A percentile compares a stretch with the other conserved stretches of the same genome.
Evolutionary conservation across 2,329 filamentous ascomycete genomes (phyloP).

Genomic region (Epichloe baconii): DNA sequence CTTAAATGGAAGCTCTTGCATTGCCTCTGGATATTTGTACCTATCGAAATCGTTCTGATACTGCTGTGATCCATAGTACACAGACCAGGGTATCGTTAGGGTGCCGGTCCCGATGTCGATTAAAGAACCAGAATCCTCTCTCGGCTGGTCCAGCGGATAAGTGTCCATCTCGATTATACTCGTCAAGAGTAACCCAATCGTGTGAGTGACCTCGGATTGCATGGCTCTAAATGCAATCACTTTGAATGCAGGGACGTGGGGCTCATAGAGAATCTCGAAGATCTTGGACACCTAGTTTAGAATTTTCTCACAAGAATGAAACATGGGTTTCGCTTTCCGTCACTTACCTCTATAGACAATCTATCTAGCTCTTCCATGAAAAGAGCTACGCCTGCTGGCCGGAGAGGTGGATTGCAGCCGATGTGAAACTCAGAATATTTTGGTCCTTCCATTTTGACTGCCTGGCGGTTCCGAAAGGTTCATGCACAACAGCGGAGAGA

Average conservation of each 20-base stretch:
- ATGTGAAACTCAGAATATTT: constrained; percentile 19
- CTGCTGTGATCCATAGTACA: not conserved
- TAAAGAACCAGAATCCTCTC: not conserved
- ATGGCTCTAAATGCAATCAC: constrained; percentile 9
- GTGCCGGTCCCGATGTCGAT: not conserved
- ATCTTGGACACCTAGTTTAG: constrained; percentile 7
- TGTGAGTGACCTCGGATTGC: constrained; percentile 8
- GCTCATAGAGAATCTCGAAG: constrained; percentile 23
- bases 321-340: not conserved
- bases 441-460: not conserved
- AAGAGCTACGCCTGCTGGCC: constrained; percentile 16
- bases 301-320: not conserved
- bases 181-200: constrained; percentile 12
- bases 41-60: not conserved
- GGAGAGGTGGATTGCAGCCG: constrained; percentile 21
- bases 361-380: constrained; percentile 10
- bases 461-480: not conserved
- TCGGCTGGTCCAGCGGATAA: not conserved
- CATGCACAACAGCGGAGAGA: no score
- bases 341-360: not conserved
- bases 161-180: constrained; percentile 5
- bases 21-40: not conserved
- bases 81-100: not conserved
- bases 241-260: constrained; percentile 23
- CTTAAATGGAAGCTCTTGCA: not conserved